Conservation (phyloP, 2,329 filamentous ascomycete species). For the Talaromyces sp. region DNA sequence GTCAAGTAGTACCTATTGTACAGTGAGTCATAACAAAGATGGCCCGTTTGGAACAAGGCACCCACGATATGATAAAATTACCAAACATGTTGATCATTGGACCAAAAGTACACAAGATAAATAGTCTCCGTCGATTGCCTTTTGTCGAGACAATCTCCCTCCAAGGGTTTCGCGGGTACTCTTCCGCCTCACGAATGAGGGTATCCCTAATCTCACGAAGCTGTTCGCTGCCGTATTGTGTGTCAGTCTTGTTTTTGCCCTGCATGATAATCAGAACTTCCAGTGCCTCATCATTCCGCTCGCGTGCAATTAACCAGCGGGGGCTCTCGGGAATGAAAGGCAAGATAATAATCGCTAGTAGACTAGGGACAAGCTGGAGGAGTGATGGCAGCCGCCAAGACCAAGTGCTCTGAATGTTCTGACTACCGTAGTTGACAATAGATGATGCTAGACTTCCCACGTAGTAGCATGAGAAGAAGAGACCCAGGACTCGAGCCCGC, state of each 20-base stretch:
- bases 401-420: slow-evolving; percentile 16
- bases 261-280: neutral
- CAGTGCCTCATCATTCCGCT: neutral
- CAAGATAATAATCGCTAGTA: slow-evolving; percentile 9
- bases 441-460: neutral
- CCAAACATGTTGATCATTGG: neutral
- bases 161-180: slow-evolving; percentile 48
- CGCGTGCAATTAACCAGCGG: slow-evolving; percentile 56
- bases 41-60: neutral
- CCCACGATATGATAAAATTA: neutral
- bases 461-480: neutral
- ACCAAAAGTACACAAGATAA: neutral
- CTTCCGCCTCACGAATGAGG: slow-evolving; percentile 45
- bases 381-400: slow-evolving; percentile 28
- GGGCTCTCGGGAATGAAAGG: slow-evolving; percentile 60
- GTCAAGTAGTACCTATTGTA: neutral
- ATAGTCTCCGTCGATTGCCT: slow-evolving; percentile 51
- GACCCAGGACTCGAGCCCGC: neutral
- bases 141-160: slow-evolving; percentile 60
- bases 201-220: neutral
- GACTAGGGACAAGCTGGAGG: slow-evolving; percentile 14
- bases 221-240: neutral
- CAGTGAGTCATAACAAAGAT: neutral
- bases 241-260: neutral
- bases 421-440: neutral